Base-by-base conservation (phyloP, 2,329 filamentous ascomycete species). In the Cercospora sp. region DNA sequence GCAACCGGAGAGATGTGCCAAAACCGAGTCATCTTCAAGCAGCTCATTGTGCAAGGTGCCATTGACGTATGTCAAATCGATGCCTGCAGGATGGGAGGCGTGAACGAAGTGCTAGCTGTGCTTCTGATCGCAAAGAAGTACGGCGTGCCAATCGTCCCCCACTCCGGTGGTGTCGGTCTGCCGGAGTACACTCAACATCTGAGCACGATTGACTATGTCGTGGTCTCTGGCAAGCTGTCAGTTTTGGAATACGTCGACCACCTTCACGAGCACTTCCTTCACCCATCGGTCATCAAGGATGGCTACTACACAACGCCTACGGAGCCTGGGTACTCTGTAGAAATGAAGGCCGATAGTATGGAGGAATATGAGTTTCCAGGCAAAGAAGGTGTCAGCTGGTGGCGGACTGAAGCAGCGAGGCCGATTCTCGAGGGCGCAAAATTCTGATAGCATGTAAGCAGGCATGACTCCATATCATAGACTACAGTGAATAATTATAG, bases 1-100 rank as follows among this genome's bases (percentile, higher is more conserved):
- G 93, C 93, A 7, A 96, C 93, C 0, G 93, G 93, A 70, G 93
- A 97, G 83, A 96, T 96, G 92, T 95, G 92, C 83, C 93, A 96
- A 83, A 97, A 96, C 84, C 89, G 93, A 45, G 91, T 96, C 72
- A 88, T 96, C 75, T 96, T 96, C 87, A 97, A 96, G 86, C 93
- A 97, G 81, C 87, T 96, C 69, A 86, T 97, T 62, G 87, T 90
- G 78, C 84, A 88, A 2, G 90, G 90, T 61, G 92, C 93, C 69
- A 92, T 96, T 74, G 93, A 95, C 76, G 88, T 96, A 20, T 93
- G 92, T 78, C 93, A 97, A 80, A 91, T 95, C 74, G 93, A 97
- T 75, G 93, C 93, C 3, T 96, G 93, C 83, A 90, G 93, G 28
- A 86, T 97, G 73, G 93, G 93, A 51, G 93, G 93, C 70, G 92